Percentiles rank a stretch among this genome's conserved stretches.
phyloP scores from a whole-genome alignment of 371 early-diverging fungal species.

The Mucor irregularis region DNA sequence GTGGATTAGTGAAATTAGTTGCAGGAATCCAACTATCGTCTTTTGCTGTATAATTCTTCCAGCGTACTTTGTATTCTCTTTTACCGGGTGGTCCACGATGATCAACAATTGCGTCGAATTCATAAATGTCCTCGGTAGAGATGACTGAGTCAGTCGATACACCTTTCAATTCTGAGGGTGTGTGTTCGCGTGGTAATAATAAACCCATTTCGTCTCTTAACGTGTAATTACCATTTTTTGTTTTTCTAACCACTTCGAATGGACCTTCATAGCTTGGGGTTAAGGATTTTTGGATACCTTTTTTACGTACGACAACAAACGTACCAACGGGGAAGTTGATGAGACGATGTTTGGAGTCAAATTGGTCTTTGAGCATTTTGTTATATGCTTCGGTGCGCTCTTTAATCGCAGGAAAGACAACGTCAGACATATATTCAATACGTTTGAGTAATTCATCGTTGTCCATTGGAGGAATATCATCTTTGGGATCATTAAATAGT shows the following conservation, averaged over 20 bases:
- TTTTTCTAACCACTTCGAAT: neutral
- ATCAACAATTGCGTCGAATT: slow-evolving; percentile 2
- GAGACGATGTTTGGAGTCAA: neutral
- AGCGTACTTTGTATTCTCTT: no score
- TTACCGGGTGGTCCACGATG: no score
- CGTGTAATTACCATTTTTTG: neutral
- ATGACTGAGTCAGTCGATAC: neutral
- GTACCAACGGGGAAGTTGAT: neutral
- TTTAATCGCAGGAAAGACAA: slow-evolving; percentile 24
- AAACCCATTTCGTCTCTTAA: neutral
- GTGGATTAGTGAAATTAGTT: no score
- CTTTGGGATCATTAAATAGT: neutral
- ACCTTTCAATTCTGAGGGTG: neutral
- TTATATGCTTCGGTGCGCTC: neutral
- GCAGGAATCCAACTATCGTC: no score
- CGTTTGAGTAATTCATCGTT: slow-evolving; percentile 10
- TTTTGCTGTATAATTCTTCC: no score
- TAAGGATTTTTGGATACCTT: neutral
- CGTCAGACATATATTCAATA: slow-evolving; percentile 19
- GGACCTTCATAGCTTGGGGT: slow-evolving; percentile 7
- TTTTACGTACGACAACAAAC: neutral
- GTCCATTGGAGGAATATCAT: neutral
- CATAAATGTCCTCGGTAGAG: neutral
- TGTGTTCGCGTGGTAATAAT: neutral
- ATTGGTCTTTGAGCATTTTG: neutral